Conservation (phyloP, 1,139 yeast genomes). For the Candida neerlandica region DNA sequence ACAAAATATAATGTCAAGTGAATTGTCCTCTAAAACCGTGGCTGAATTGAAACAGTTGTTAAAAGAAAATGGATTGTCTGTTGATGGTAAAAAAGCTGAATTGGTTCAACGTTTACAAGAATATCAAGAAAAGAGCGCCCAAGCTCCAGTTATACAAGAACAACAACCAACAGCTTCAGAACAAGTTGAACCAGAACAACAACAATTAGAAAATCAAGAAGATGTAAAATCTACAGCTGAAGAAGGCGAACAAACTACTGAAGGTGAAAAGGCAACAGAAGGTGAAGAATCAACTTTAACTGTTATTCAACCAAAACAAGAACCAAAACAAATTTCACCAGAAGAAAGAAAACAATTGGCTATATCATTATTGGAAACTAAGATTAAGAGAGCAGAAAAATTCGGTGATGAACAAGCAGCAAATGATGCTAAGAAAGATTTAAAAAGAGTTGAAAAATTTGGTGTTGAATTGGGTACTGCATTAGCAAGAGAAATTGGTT, state of each 20-base stretch:
- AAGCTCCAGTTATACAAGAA: conserved; percentile 14
- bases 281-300: conserved; percentile 16
- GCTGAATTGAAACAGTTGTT: conserved; percentile 82
- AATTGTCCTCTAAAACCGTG: conserved; percentile 70
- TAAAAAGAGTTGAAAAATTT: conserved; percentile 77
- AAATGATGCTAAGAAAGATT: conserved; percentile 57
- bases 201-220: conserved; percentile 7
- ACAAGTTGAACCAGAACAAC: conserved; percentile 9
- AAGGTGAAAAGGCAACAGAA: conserved; percentile 19
- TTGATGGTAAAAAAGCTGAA: conserved; percentile 84
- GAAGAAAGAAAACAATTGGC: conserved; percentile 75
- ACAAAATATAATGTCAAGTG: conserved; percentile 47
- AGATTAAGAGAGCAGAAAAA: conserved; percentile 72
- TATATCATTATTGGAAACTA: conserved; percentile 65
- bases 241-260: conserved; percentile 16
- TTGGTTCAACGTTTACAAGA: conserved; percentile 69
- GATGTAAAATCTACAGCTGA: conserved; percentile 7
- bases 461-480: conserved; percentile 76
- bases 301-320: conserved; percentile 18
- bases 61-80: conserved; percentile 65
- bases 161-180: conserved; percentile 21
- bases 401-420: conserved; percentile 67
- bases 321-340: conserved; percentile 51
- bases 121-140: conserved; percentile 19
- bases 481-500: conserved; percentile 67